Base-by-base conservation (phyloP, 441 rosid genomes). In the Erodium trifolium region DNA sequence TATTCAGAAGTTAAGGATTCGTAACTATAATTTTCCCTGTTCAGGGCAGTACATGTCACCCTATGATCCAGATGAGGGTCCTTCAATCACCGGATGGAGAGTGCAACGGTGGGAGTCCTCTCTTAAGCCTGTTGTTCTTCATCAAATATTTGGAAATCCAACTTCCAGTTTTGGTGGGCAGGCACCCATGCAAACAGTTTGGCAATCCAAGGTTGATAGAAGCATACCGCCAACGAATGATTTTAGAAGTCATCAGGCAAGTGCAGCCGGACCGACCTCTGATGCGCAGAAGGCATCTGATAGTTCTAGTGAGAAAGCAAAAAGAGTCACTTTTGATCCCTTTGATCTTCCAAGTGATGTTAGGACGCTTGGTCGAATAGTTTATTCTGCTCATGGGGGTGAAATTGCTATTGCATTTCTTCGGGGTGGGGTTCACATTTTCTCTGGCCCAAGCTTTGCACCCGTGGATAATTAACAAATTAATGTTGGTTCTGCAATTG, bases 1-100 rank as follows among this genome's bases (percentile, higher is more conserved):
- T 19, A 27, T 59, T 59, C 29, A 8, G 19, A 6, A 55, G 62
- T 16, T 55, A 14, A 16, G 31, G 45, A 41, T 41, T 9, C 19
- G 27, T 19, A 16, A 10, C 51, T 39, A 31, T 67, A 66, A 43
- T 73, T 72, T 73, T 45, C 49, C 68, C 45, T 67, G 47, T 77
- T 78, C 91, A 95, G 98, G 98, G 75, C 96, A 95, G 79, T 92
- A 92, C 75, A 92, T 95, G 99, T 95, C 99, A 57, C 99, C 98
- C 17, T 89, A 88, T 78, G 99, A 92, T 84, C 99, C 98, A 62
- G 99, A 92, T 77, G 99, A 95, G 80, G 99, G 99, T 71, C 99
- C 98, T 83, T 90, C 98, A 69, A 95, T 95, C 73, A 95, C 97
- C 60, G 98, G 99, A 47, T 92, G 97, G 99, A 89, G 98, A 78